Conservation (phyloP, 345 rosid species). For the Firmiana major region DNA sequence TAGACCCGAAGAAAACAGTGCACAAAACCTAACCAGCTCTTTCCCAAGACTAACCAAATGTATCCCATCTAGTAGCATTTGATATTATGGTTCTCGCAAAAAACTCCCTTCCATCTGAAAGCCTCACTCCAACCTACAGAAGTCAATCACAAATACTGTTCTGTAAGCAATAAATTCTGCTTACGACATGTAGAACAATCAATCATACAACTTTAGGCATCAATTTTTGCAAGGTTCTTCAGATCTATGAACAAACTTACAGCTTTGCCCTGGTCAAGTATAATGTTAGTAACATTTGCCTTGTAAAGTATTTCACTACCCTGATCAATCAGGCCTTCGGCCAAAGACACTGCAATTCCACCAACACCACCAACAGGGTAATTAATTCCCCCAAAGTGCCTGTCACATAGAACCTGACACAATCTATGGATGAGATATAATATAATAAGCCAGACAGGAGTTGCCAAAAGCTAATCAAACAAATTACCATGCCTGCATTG, state of each 20-base stretch:
- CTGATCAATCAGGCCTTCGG: slow-evolving; percentile 67
- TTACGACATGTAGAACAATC: neutral
- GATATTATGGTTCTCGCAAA: slow-evolving; percentile 75
- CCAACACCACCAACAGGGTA: slow-evolving; percentile 97
- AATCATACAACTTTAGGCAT: slow-evolving; percentile 6
- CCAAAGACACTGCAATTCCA: slow-evolving; percentile 79
- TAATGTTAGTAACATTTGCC: slow-evolving; percentile 70
- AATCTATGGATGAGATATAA: slow-evolving; percentile 14
- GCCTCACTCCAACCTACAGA: slow-evolving; percentile 78
- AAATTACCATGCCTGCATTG: slow-evolving; percentile 85
- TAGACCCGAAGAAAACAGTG: neutral
- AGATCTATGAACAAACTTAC: slow-evolving; percentile 43
- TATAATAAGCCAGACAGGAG: slow-evolving; percentile 1
- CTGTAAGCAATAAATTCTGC: slow-evolving; percentile 7
- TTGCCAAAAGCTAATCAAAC: slow-evolving; percentile 4
- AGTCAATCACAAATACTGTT: slow-evolving; percentile 1
- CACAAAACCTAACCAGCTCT: neutral
- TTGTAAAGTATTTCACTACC: slow-evolving; percentile 84
- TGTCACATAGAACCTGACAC: slow-evolving; percentile 84
- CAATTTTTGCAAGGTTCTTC: neutral
- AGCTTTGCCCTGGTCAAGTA: slow-evolving; percentile 77
- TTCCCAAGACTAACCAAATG: slow-evolving; percentile 67
- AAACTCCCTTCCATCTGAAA: slow-evolving; percentile 80
- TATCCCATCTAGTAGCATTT: slow-evolving; percentile 99
- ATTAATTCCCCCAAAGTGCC: slow-evolving; percentile 97